A percentile compares a stretch with the other conserved stretches of the same genome.
Evolutionary conservation across 2,329 filamentous ascomycete species (phyloP).

Genomic region (Capronia coronata): DNA sequence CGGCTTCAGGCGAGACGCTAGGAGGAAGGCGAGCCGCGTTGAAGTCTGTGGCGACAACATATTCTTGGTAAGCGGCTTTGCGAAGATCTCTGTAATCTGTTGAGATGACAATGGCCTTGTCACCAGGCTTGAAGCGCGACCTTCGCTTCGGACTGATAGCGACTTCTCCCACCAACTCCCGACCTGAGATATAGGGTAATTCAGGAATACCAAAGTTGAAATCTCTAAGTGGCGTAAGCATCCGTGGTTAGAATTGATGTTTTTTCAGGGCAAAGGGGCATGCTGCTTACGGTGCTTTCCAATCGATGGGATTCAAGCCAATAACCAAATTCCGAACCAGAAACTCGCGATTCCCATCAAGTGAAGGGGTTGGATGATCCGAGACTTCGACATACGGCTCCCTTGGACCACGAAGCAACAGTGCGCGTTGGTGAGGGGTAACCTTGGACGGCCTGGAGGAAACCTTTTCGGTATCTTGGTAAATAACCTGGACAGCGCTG

Average conservation of each 20-base stretch:
- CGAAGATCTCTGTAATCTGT: slow-evolving; percentile 68
- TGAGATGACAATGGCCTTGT: slow-evolving; percentile 57
- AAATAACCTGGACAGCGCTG: not conserved
- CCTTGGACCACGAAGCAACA: slow-evolving; percentile 14
- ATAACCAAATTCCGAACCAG: slow-evolving; percentile 36
- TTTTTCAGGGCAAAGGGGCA: not conserved
- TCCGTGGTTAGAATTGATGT: not conserved
- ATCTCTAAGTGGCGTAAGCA: slow-evolving; percentile 47
- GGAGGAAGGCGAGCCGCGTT: slow-evolving; percentile 59
- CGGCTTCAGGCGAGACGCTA: slow-evolving; percentile 48
- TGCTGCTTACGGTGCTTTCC: slow-evolving; percentile 45
- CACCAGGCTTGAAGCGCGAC: slow-evolving; percentile 51
- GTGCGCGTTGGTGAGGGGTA: slow-evolving; percentile 8
- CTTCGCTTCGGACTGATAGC: slow-evolving; percentile 41
- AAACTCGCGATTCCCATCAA: slow-evolving; percentile 16
- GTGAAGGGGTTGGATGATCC: slow-evolving; percentile 11
- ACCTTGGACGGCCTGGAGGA: slow-evolving; percentile 8
- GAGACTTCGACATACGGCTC: slow-evolving; percentile 12
- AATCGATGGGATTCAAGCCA: slow-evolving; percentile 70
- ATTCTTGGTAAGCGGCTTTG: slow-evolving; percentile 67
- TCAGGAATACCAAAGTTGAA: slow-evolving; percentile 64
- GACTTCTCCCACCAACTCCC: slow-evolving; percentile 62
- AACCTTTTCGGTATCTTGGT: slow-evolving; percentile 10
- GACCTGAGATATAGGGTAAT: slow-evolving; percentile 62
- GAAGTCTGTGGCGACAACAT: slow-evolving; percentile 57